Evolutionary conservation across 2,329 filamentous ascomycete species (phyloP), one percentile per base, ranked within the genome.

Genomic region (Dothideomycetes sp.): DNA sequence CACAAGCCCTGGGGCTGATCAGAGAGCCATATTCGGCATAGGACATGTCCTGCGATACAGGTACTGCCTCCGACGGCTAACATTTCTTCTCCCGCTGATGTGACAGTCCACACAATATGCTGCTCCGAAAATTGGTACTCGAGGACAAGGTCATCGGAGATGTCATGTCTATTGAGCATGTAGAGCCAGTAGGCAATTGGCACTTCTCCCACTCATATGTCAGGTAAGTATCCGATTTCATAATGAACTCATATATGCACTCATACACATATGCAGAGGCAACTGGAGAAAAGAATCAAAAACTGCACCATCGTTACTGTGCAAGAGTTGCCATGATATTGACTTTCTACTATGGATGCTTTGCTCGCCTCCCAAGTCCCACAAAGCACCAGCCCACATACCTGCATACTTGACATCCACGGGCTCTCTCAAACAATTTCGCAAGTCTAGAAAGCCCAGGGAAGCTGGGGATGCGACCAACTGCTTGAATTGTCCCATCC

Each of bases 271-370:
- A 3, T 12, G 7, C 40, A 72, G 84, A 34, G 91, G 91, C 12
- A 95, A 96, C 61, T 96, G 91, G 91, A 77, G 89, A 4, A 84
- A 84, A 46, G 78, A 85, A 48, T 80, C 77, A 1, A 80, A 66
- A 4, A 79, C 73, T n/a, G 88, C 74, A 17, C 89, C 80, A 5
- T 89, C 84, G 1, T 69, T 98, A 2, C 70, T 98, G 19, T 94
- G 89, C 3, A 98, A 96, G 62, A 93, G 85, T 43, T 96, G 91
- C 51, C 91, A 98, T 53, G 91, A 98, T 51, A 84, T 98, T 36
- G 91, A 98, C 55, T 77, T 96, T 42, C 64, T 96, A 4, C 68
- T 96, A 12, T 98, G 91, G 91, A 65, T 96, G 34, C 71, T 96
- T 9, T 89, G 81, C 54, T 85, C 84, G 1, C 84, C 85, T 0